Evolutionary conservation across 768 basidiomycete genomes (phyloP).

Genomic region (Strobilomyces echinocephalus): DNA sequence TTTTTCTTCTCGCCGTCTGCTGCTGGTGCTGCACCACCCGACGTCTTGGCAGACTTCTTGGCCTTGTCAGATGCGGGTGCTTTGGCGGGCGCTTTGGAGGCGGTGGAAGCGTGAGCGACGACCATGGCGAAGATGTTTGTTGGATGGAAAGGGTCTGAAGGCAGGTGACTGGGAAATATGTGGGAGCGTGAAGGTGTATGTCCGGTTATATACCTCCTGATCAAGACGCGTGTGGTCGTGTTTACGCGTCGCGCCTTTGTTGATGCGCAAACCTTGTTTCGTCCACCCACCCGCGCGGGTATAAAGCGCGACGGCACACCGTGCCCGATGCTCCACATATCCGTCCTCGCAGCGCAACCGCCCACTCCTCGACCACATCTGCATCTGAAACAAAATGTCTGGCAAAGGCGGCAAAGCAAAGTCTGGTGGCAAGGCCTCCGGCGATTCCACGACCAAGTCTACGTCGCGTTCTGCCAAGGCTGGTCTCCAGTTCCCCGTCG

Average conservation of each 20-base stretch:
- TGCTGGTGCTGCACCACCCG: conserved; percentile 42
- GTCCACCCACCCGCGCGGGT: conserved; percentile 13
- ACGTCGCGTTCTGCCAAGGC: conserved; percentile 39
- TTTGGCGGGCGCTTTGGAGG: conserved; percentile 44
- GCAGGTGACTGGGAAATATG: conserved; percentile 12
- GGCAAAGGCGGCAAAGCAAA: conserved; percentile 54
- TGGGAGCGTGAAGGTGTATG: not conserved
- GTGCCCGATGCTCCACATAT: conserved; percentile 6
- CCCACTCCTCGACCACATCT: not conserved
- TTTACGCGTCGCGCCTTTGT: conserved; percentile 34
- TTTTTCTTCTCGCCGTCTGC: conserved; percentile 81
- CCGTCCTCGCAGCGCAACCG: not conserved
- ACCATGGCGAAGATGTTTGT: conserved; percentile 40
- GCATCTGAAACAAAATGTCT: conserved; percentile 28
- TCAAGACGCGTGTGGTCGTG: conserved; percentile 37
- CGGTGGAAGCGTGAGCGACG: conserved; percentile 49
- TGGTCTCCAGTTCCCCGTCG: conserved; percentile 48
- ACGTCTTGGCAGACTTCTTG: conserved; percentile 58
- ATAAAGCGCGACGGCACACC: conserved; percentile 24
- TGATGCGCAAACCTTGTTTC: conserved; percentile 36
- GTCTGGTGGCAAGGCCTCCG: conserved; percentile 60
- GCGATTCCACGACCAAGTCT: conserved; percentile 30
- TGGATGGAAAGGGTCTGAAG: conserved; percentile 7
- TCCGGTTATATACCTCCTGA: conserved; percentile 19
- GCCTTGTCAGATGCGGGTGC: conserved; percentile 33